phyloP scores from a whole-genome alignment of 2,329 filamentous ascomycete species.

The Verruconis gallopava region DNA sequence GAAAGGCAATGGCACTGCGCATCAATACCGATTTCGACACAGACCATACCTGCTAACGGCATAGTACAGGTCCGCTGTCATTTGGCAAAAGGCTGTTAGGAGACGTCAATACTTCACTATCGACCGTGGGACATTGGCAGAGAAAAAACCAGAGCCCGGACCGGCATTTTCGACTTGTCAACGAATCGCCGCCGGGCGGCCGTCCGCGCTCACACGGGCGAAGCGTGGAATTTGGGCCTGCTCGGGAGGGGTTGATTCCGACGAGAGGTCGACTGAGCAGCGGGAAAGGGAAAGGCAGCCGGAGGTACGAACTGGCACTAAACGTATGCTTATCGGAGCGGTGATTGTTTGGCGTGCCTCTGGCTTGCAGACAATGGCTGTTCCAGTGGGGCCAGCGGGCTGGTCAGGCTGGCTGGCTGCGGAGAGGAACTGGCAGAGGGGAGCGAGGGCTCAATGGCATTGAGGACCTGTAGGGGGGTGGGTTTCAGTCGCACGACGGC shows the following conservation, averaged over 20 bases:
- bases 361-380: too few relatives aligned
- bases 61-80: too few relatives aligned
- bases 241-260: background rate
- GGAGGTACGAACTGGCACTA: background rate
- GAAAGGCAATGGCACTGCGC: background rate
- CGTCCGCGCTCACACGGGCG: background rate
- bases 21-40: background rate
- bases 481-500: too few relatives aligned
- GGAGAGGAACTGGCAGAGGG: background rate
- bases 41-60: background rate
- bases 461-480: too few relatives aligned
- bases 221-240: background rate
- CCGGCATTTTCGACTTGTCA: slow-evolving; percentile 1
- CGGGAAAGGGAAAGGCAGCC: background rate
- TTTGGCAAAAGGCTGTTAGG: too few relatives aligned
- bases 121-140: too few relatives aligned
- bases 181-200: background rate
- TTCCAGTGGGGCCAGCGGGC: background rate
- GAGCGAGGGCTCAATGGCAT: too few relatives aligned
- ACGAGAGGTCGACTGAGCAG: too few relatives aligned
- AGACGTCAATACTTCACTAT: too few relatives aligned
- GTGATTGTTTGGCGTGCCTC: background rate
- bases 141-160: too few relatives aligned
- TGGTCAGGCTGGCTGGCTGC: background rate
- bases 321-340: background rate